These are phyloP conservation scores for Aspergillaceae sp. DNA, from an alignment of 2,329 filamentous ascomycete species.

Conservation along the genomic window DNA sequence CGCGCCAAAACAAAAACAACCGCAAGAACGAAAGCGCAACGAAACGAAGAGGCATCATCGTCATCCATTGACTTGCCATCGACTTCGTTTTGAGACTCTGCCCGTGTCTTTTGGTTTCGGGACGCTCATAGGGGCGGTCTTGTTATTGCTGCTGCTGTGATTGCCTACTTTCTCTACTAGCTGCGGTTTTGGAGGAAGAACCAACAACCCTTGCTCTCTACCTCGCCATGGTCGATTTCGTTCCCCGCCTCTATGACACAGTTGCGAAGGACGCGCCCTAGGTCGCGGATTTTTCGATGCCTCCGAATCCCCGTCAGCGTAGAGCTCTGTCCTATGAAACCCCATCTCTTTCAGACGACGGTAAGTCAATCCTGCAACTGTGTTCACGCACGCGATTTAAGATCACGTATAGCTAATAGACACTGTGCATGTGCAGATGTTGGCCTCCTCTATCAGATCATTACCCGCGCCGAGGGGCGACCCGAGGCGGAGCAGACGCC, in stretches of 20 bases:
- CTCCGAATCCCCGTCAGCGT: constrained; percentile 38
- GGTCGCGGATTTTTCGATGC: constrained; percentile 42
- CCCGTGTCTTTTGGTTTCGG: neutral
- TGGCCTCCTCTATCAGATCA: constrained; percentile 66
- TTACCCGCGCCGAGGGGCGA: constrained; percentile 60
- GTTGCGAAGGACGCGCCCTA: constrained; percentile 37
- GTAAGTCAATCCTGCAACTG: constrained; percentile 27
- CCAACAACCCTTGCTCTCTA: neutral
- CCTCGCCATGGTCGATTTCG: constrained; percentile 34
- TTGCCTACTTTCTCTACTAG: constrained; percentile 3
- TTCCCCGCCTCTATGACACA: constrained; percentile 34
- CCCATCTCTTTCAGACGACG: constrained; percentile 51
- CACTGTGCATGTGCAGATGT: constrained; percentile 53
- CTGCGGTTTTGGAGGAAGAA: neutral
- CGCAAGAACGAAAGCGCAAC: neutral
- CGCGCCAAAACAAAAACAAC: constrained; percentile 11
- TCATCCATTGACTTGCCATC: too few species aligned
- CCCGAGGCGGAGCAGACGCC: constrained; percentile 57
- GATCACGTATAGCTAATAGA: constrained; percentile 1
- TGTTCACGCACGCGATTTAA: too few species aligned
- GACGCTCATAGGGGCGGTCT: neutral
- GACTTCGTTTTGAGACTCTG: constrained; percentile 1
- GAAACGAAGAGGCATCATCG: too few species aligned
- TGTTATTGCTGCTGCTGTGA: constrained; percentile 4
- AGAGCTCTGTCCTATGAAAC: constrained; percentile 34